Evolutionary conservation across 1,139 yeast species (phyloP).

Genomic region (Zygosaccharomyces pseudobailii): DNA sequence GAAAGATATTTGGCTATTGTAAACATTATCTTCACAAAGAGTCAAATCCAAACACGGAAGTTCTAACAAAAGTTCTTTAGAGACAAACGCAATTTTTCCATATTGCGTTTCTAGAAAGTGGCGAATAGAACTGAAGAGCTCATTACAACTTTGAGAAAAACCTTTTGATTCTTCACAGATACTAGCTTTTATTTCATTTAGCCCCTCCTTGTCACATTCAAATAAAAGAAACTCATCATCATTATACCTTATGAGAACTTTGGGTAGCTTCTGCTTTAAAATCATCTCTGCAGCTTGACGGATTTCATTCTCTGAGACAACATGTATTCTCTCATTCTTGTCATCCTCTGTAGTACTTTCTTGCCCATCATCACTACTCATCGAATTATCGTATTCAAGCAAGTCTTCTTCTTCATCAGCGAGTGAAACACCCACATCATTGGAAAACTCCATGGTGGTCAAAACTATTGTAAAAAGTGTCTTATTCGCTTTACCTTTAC

Average conservation of each 20-base stretch:
- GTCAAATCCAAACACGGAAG: conserved; percentile 29
- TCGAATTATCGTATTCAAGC: conserved; percentile 17
- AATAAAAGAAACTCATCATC: conserved; percentile 22
- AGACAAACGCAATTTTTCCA: conserved; percentile 25
- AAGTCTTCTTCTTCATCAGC: conserved; percentile 20
- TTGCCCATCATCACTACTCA: neutral
- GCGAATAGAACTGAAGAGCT: conserved; percentile 26
- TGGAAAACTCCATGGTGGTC: neutral
- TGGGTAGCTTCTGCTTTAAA: conserved; percentile 16
- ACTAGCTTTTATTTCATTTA: conserved; percentile 10
- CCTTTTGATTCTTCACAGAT: conserved; percentile 23
- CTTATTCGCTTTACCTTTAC: neutral
- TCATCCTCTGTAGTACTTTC: conserved; percentile 1
- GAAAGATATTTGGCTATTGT: conserved; percentile 30
- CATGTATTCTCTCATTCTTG: conserved; percentile 3
- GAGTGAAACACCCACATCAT: conserved; percentile 16
- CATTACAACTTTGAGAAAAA: conserved; percentile 21
- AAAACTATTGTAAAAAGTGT: neutral
- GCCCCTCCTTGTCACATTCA: conserved; percentile 12
- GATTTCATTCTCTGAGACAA: conserved; percentile 11
- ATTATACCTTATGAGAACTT: conserved; percentile 17
- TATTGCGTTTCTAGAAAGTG: conserved; percentile 22
- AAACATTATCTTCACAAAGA: conserved; percentile 32
- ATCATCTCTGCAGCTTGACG: conserved; percentile 19
- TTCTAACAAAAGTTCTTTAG: conserved; percentile 27